These are phyloP conservation scores for Cyclostephanos invisitatus DNA, from an alignment of 108 stramenopile species.

Conservation along the genomic window DNA sequence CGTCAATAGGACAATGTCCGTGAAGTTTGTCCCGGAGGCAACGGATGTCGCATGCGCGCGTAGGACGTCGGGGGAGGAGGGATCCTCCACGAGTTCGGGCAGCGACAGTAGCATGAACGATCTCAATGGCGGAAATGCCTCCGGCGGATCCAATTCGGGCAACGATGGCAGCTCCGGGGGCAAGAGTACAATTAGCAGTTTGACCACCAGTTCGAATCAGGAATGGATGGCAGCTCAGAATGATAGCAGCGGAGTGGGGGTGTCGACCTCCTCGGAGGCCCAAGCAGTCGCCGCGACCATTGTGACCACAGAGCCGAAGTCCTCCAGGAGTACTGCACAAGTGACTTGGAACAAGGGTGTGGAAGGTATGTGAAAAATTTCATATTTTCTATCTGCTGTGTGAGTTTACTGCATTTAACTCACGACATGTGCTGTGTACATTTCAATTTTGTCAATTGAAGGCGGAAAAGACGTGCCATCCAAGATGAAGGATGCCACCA, in stretches of 20 bases:
- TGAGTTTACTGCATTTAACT: not conserved
- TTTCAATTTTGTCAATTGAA: not conserved
- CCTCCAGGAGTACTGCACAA: not conserved
- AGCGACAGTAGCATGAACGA: constrained; percentile 35
- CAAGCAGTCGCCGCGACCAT: not conserved
- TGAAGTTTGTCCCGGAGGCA: not conserved
- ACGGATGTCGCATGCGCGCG: not conserved
- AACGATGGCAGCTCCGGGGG: constrained; percentile 46
- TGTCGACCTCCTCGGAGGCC: not conserved
- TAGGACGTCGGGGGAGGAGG: constrained; percentile 3
- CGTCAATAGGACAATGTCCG: not conserved
- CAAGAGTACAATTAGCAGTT: constrained; percentile 49
- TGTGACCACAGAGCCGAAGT: not conserved
- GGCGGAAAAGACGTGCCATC: constrained; percentile 8
- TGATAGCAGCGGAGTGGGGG: not conserved
- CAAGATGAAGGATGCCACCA: constrained; percentile 10
- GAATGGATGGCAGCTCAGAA: constrained; percentile 42
- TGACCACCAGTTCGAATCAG: constrained; percentile 52
- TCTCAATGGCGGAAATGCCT: constrained; percentile 31
- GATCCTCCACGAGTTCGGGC: constrained; percentile 10
- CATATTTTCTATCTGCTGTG: not conserved
- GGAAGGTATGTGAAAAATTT: constrained; percentile 11
- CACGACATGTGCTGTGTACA: not conserved
- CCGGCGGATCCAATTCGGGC: constrained; percentile 39
- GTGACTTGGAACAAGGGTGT: constrained; percentile 5